phyloP scores from a whole-genome alignment of 139 green algal genomes.

The Gonium pectorale region DNA sequence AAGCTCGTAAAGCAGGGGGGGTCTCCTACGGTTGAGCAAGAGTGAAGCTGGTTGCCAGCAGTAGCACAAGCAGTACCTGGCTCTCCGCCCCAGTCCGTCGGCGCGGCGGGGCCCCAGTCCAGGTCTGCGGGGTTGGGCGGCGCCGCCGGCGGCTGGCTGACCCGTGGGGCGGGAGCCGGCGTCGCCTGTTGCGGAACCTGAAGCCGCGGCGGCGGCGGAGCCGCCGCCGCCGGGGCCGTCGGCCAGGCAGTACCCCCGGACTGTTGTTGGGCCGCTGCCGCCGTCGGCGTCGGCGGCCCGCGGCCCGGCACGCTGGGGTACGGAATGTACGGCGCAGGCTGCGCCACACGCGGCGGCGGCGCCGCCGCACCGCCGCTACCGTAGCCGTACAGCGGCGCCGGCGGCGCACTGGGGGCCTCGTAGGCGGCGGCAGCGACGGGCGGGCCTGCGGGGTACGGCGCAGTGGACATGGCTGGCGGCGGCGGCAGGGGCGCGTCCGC shows the following conservation, averaged over 20 bases:
- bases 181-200: background rate
- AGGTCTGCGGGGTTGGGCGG: background rate
- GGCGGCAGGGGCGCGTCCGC: background rate
- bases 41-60: no score
- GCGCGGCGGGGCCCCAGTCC: background rate
- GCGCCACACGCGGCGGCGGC: background rate
- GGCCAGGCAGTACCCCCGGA: background rate
- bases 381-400: background rate
- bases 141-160: background rate
- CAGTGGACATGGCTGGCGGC: background rate
- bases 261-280: background rate
- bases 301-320: constrained; percentile 1
- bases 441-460: background rate
- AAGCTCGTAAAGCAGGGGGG: no score
- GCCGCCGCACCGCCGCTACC: background rate
- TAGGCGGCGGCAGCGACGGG: background rate
- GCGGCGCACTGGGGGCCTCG: background rate
- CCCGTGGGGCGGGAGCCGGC: background rate
- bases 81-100: constrained; percentile 21
- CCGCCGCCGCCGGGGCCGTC: background rate
- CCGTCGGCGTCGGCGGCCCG: background rate
- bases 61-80: no score
- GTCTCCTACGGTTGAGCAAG: no score
- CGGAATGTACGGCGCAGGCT: background rate
- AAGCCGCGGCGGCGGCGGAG: background rate